Conservation (phyloP, 371 early-diverging fungal species). For the Mortierella sp. region DNA sequence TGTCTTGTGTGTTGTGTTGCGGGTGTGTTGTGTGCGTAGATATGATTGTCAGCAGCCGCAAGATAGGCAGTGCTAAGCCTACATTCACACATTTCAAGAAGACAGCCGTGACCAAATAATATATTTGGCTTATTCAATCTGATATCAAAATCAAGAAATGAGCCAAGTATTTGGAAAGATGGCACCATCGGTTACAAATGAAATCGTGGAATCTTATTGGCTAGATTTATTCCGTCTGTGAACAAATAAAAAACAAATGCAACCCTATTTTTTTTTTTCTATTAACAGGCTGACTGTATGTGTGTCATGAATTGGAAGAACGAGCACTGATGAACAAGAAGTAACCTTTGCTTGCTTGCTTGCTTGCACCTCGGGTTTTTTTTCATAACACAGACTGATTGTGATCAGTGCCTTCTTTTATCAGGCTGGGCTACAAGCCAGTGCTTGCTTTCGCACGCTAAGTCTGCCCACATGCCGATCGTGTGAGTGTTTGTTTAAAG, state of each 20-base stretch:
- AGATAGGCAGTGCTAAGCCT: too few species aligned
- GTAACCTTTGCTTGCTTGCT: too few species aligned
- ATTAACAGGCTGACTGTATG: background rate
- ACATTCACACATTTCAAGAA: too few species aligned
- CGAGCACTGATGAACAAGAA: background rate
- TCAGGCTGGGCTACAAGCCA: background rate
- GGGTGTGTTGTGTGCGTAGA: too few species aligned
- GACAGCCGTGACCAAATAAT: too few species aligned
- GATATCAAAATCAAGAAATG: conserved; percentile 12
- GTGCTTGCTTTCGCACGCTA: conserved; percentile 9
- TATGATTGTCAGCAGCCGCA: too few species aligned
- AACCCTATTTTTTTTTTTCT: background rate
- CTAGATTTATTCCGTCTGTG: conserved; percentile 4
- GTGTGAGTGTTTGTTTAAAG: background rate
- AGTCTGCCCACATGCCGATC: background rate
- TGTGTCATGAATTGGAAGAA: background rate
- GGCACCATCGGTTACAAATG: conserved; percentile 47
- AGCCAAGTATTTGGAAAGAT: conserved; percentile 35
- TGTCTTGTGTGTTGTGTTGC: too few species aligned
- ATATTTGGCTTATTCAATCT: background rate
- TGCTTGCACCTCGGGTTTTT: too few species aligned
- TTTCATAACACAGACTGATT: too few species aligned
- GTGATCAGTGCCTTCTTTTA: background rate
- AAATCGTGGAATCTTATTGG: conserved; percentile 25
- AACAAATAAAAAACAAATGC: background rate